phyloP scores from a whole-genome alignment of 192 early-diverging fungal species.

The Coemansia sp. region DNA sequence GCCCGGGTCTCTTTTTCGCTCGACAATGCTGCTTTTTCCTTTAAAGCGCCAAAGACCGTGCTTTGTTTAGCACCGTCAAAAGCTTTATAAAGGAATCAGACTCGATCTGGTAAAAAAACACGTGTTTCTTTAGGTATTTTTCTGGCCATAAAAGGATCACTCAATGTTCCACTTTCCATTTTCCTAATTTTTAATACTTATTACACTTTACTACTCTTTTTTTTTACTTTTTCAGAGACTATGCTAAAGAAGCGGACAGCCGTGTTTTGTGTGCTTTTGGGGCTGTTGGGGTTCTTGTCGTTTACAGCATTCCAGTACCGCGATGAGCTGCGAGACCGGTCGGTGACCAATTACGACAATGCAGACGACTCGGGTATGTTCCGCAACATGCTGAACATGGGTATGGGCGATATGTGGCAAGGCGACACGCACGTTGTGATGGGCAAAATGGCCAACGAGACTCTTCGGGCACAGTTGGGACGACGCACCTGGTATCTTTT shows the following conservation, averaged over 20 bases:
- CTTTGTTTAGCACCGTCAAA: not conserved
- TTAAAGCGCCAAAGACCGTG: not conserved
- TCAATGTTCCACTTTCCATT: conserved; percentile 1
- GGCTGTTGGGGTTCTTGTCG: conserved; percentile 22
- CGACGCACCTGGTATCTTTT: conserved; percentile 87
- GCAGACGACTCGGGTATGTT: conserved; percentile 31
- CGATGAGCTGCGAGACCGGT: conserved; percentile 40
- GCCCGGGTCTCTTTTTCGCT: not conserved
- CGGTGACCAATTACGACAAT: conserved; percentile 30
- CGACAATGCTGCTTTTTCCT: not conserved
- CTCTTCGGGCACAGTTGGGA: conserved; percentile 78
- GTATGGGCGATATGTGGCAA: conserved; percentile 26
- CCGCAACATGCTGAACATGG: conserved; percentile 32
- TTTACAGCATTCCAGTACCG: conserved; percentile 37
- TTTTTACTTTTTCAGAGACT: conserved; percentile 2
- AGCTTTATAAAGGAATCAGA: not conserved
- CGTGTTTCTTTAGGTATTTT: not conserved
- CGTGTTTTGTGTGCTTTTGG: conserved; percentile 19
- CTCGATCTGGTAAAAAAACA: not conserved
- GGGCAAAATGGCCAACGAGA: conserved; percentile 72
- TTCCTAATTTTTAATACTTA: not conserved
- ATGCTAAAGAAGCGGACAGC: conserved; percentile 38
- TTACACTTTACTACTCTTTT: conserved; percentile 6
- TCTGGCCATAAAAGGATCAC: not conserved
- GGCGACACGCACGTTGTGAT: conserved; percentile 61